Evolutionary conservation across 2,329 filamentous ascomycete species (phyloP), one percentile per base, ranked within the genome.

Genomic region (Epichloe gansuensis): DNA sequence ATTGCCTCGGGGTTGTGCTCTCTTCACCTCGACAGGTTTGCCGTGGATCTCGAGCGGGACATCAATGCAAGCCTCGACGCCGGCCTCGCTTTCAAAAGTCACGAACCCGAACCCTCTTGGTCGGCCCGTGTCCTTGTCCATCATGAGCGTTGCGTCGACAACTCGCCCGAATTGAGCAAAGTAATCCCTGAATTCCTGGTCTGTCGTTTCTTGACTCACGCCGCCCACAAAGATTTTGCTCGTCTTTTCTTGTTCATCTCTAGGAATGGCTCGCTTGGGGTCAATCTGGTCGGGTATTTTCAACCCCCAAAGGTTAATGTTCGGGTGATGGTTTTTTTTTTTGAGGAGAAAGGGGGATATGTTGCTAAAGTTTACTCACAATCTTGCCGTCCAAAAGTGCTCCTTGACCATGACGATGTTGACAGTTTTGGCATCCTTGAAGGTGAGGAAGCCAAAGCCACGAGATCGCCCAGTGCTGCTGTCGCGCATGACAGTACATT

Each of bases 391-490:
- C 93, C 23, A 79, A 62, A 91, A 95, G 69, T 98, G 93, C 67
- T 98, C 93, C 72, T 98, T 98, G 57, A 98, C 93, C 93, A 98
- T 98, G 58, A 98, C 93, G 60, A 90, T 95, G 67, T 98, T 98
- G 59, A 98, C 93, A 4, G 89, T 95, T 73, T 95, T 95, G 47
- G 93, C 86, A 65, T 98, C 93, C 67, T 88, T 94, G 76, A 98
- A 98, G 0, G 93, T 98, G 56, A 98, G 76, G 72, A 98, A 98
- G 34, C 93, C 93, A 62, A 98, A 98, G 25, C 93, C 93, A 70
- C 93, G 83, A 34, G 93, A 97, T 57, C 93, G 84, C 44, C 93
- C 93, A 9, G 90, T 95, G 48, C 88, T 86, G 56, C 90, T 91
- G 70, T 98, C 93, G 59, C 93, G 82, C 93, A 98, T 98, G n/a